Evolutionary conservation across 768 basidiomycete genomes (phyloP), one percentile per base, ranked within the genome.

Genomic region (Coprinopsis strossmayeri): DNA sequence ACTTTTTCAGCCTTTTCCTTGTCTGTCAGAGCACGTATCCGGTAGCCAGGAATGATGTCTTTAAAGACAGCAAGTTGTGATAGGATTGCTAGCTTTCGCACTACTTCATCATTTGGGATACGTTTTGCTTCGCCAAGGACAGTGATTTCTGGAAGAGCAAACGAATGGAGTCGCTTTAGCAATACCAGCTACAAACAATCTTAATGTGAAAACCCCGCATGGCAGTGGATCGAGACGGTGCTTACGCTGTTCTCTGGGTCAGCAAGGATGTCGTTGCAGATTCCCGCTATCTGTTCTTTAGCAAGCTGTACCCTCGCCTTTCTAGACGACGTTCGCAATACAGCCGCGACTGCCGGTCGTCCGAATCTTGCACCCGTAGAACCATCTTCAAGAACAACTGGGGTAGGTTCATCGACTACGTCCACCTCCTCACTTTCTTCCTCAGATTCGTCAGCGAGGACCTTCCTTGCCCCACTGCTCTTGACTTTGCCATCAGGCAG

Each of bases 211-310:
- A 21, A 49, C 4, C 20, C 37, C 17, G 5, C 9, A 42, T 25
- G 25, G 28, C 15, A n/a, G 30, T 44, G n/a, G 46, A 28, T 20
- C 28, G 37, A 3, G 21, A 49, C 5, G 41, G 26, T 18, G 25
- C 87, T 60, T 62, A 96, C 94, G 52, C 84, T 90, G 60, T 91
- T 92, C 69, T 99, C 96, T 21, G 95, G 95, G 54, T 98, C 95
- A 20, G 87, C 79, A 41, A 96, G 70, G 46, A 98, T 89, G 57
- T 97, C 95, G 60, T 96, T 91, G 61, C 93, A 96, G 26, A 97
- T 81, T 24, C 77, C 73, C 1, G 93, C 96, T 53, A 98, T 90
- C 68, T 98, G 93, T 60, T 96, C 92, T 58, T 95, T 91, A 12
- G 94, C 94, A 34, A 73, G 72, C 55, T 82, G 81, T 54, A 96